Conservation (phyloP, 2,329 filamentous ascomycete species). For the Penicillium sp. region DNA sequence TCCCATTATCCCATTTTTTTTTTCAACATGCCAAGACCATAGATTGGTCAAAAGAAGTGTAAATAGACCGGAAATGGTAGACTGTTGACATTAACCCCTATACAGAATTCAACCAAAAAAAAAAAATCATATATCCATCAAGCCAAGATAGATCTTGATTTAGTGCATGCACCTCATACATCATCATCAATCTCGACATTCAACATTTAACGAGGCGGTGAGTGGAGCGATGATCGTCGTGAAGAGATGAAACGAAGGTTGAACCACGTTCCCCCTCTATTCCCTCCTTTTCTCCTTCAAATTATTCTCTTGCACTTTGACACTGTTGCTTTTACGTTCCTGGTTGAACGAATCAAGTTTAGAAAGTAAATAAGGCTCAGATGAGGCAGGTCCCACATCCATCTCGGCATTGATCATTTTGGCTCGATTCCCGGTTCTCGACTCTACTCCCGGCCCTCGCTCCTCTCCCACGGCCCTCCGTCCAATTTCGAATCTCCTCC, state of each 20-base stretch:
- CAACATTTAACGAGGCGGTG: slow-evolving; percentile 12
- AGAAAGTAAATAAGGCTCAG: neutral
- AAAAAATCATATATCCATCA: neutral
- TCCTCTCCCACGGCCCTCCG: neutral
- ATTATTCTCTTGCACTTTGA: neutral
- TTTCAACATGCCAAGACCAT: neutral
- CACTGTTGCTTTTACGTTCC: slow-evolving; percentile 1
- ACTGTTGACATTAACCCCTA: neutral
- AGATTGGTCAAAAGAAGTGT: neutral
- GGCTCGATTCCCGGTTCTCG: neutral
- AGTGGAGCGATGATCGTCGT: slow-evolving; percentile 10
- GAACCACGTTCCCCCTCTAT: slow-evolving; percentile 18
- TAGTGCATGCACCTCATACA: slow-evolving; percentile 1
- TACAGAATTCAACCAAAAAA: neutral
- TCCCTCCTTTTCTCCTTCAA: slow-evolving; percentile 3
- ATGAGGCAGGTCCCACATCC: slow-evolving; percentile 12
- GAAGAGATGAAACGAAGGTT: slow-evolving; percentile 21
- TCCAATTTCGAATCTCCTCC: neutral
- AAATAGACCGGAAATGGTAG: slow-evolving; percentile 11
- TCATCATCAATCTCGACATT: slow-evolving; percentile 7
- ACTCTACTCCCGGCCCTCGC: neutral
- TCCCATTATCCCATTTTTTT: neutral
- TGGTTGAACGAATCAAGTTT: slow-evolving; percentile 9
- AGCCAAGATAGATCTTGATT: neutral
- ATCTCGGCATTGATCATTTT: slow-evolving; percentile 3